Percentiles rank a stretch among this genome's conserved stretches.
phyloP scores from a whole-genome alignment of 345 rosid genomes.

The Arabidopsis arenosa region DNA sequence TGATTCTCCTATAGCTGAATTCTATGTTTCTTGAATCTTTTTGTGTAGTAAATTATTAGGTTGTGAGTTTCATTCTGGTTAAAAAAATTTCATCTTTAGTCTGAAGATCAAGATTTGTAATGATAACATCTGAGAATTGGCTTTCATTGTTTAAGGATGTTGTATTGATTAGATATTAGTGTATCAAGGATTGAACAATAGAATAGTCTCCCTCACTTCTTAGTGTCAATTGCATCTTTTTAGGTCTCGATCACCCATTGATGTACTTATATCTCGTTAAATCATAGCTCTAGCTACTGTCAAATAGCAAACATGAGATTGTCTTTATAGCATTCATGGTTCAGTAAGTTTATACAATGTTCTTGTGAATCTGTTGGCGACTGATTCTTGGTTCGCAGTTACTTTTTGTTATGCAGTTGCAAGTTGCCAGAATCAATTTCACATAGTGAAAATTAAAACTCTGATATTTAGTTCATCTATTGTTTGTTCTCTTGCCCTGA shows the following conservation, averaged over 20 bases:
- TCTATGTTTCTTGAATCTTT: background rate
- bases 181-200: background rate
- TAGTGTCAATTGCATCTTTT: background rate
- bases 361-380: slow-evolving; percentile 1
- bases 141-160: background rate
- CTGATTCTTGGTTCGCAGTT: slow-evolving; percentile 3
- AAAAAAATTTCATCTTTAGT: background rate
- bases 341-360: background rate
- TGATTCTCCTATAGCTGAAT: background rate
- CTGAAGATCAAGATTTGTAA: background rate
- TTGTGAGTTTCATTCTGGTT: background rate
- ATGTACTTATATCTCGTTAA: slow-evolving; percentile 7
- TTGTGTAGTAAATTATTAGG: background rate
- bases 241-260: background rate
- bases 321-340: background rate
- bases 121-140: background rate
- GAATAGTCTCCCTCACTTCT: background rate
- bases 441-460: background rate
- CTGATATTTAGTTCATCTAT: background rate
- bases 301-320: slow-evolving; percentile 8
- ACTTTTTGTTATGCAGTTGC: slow-evolving; percentile 1
- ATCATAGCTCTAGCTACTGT: slow-evolving; percentile 10
- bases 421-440: background rate
- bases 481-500: background rate
- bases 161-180: background rate